Percentiles rank a stretch among this genome's conserved stretches.
phyloP scores from a whole-genome alignment of 371 early-diverging fungal genomes.

The Mortierella sp. region DNA sequence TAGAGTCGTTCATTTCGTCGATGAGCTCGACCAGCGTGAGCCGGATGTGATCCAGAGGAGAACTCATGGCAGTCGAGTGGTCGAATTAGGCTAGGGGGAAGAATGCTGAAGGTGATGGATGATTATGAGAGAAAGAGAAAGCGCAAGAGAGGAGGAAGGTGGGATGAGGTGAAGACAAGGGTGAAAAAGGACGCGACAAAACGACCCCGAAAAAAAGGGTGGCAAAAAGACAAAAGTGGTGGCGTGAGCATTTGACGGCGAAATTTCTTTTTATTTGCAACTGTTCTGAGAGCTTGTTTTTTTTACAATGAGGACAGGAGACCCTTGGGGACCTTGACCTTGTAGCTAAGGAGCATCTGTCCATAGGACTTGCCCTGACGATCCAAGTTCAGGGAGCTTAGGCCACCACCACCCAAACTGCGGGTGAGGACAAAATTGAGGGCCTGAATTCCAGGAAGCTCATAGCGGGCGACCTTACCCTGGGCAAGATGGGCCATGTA shows the following conservation, averaged over 20 bases:
- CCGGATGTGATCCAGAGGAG: slow-evolving; percentile 55
- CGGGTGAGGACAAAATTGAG: slow-evolving; percentile 82
- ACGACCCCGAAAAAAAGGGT: not conserved
- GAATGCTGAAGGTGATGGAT: slow-evolving; percentile 11
- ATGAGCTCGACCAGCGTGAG: slow-evolving; percentile 53
- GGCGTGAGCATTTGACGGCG: not conserved
- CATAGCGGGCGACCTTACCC: slow-evolving; percentile 76
- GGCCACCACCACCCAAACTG: slow-evolving; percentile 80
- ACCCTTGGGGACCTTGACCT: slow-evolving; percentile 72
- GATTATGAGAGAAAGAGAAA: not conserved
- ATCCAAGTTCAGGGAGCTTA: slow-evolving; percentile 77
- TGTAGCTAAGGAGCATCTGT: slow-evolving; percentile 72
- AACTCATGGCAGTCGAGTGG: slow-evolving; percentile 30
- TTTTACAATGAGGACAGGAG: slow-evolving; percentile 64
- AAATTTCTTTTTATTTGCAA: not conserved
- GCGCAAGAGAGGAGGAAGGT: not conserved
- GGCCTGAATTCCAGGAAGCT: slow-evolving; percentile 74
- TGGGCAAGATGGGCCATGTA: slow-evolving; percentile 78
- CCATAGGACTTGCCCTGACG: slow-evolving; percentile 85
- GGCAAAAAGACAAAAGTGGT: slow-evolving; percentile 7
- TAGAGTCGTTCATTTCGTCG: slow-evolving; percentile 53
- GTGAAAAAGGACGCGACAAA: not conserved
- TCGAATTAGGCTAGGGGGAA: not conserved
- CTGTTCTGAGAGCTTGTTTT: not conserved
- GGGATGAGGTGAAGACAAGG: not conserved